Conservation (phyloP, 208 protist genomes). For the Sergeia podlipaevii region DNA sequence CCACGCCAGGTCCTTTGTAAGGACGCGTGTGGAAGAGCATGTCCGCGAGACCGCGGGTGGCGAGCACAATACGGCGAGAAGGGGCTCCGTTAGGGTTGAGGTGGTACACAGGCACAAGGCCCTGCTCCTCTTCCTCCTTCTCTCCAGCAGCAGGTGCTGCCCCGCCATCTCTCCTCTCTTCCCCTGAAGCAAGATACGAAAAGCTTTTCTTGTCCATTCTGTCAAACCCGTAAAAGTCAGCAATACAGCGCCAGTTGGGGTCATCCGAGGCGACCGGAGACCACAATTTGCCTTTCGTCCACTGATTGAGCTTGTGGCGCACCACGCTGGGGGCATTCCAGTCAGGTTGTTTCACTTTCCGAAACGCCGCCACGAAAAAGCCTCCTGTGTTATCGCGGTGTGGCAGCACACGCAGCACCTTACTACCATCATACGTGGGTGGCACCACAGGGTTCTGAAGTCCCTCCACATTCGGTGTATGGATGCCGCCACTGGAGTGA, state of each 20-base stretch:
- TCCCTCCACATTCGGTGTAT: constrained; percentile 42
- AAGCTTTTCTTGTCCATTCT: constrained; percentile 27
- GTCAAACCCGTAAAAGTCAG: constrained; percentile 74
- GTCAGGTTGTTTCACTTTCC: constrained; percentile 55
- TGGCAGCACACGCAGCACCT: constrained; percentile 81
- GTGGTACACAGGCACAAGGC: constrained; percentile 80
- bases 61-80: constrained; percentile 74
- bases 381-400: constrained; percentile 88
- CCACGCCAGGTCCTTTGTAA: constrained; percentile 90
- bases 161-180: constrained; percentile 1
- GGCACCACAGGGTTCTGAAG: constrained; percentile 36
- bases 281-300: constrained; percentile 86
- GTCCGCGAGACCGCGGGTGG: constrained; percentile 54
- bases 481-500: constrained; percentile 62
- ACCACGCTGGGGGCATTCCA: constrained; percentile 31
- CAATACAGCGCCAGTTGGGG: constrained; percentile 64
- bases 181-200: constrained; percentile 22
- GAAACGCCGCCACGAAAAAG: constrained; percentile 89
- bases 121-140: not conserved
- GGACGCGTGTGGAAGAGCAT: constrained; percentile 69
- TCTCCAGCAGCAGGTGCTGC: too few relatives aligned
- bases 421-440: constrained; percentile 51
- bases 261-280: constrained; percentile 56
- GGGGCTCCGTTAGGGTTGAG: constrained; percentile 78
- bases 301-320: constrained; percentile 80